Base-by-base conservation (phyloP, 2,329 filamentous ascomycete genomes). In the Malbranchea zuffiana region DNA sequence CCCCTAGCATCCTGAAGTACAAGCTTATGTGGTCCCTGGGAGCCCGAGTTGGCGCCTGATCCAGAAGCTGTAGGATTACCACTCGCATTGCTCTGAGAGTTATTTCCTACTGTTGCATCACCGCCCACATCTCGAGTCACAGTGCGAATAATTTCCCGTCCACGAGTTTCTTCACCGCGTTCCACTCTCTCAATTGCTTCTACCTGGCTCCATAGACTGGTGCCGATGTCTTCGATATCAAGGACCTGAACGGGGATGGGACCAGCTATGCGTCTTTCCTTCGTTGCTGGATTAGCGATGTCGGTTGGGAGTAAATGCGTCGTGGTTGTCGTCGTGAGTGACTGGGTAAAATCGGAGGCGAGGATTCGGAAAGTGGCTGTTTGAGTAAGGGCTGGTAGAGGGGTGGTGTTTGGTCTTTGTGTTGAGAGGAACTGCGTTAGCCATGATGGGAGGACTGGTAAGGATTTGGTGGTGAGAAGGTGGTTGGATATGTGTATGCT, bases 201-300 rank as follows among this genome's bases (percentile, higher is more conserved):
- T 20, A 94, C 72, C 57, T 95, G 85, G 45, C 84, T 80, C 84
- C 87, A 93, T 35, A 81, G 72, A 49, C 80, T 85, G 35, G 73
- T 70, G 2, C 78, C 72, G 13, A 96, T 71, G 53, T 96, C 87
- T 53, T 93, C 80, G 5, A 96, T 68, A 49, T 92, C 86, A 1
- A 94, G 63, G 1, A 96, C 74, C 57, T 96, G 90, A 1, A 90
- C 79, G 3, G 80, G 67, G 1, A 88, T 67, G 20, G 83, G 73
- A 1, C 68, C 68, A 0, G 63, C 43, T 0, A 96, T 63, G 0
- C 60, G 62, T 3, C 64, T 59, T 41, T 83, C 74, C 44, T 71
- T 67, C 6, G 70, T 57, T 3, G 63, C 60, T 0, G 71, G 65
- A 45, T 74, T 65, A 32, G 66, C 60, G n/a, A 78, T 60, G 44